These are phyloP conservation scores for Apiospora rasikravindrae DNA, from an alignment of 2,329 filamentous ascomycete species.

Conservation along the genomic window DNA sequence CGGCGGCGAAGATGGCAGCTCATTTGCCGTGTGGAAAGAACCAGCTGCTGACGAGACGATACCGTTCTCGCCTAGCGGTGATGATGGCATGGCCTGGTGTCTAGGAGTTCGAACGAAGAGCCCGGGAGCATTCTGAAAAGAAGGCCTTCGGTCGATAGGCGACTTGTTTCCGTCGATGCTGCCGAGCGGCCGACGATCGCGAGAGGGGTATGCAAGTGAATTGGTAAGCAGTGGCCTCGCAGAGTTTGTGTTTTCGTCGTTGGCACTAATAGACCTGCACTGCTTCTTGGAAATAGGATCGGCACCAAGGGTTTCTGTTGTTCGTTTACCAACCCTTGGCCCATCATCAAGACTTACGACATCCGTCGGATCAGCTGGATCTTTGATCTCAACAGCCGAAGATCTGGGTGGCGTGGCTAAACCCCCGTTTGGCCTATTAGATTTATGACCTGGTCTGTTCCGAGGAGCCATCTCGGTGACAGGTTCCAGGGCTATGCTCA, in stretches of 20 bases:
- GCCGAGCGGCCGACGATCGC: background rate
- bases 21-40: conserved; percentile 23
- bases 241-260: background rate
- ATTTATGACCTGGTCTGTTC: background rate
- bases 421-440: background rate
- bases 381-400: background rate
- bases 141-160: background rate
- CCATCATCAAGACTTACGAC: background rate
- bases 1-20: conserved; percentile 26
- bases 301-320: background rate
- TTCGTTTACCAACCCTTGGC: background rate
- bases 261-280: background rate
- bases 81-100: background rate
- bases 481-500: too few species aligned
- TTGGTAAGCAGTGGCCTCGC: background rate
- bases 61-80: background rate
- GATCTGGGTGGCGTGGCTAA: background rate
- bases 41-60: background rate
- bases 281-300: background rate
- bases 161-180: background rate
- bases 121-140: background rate
- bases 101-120: background rate
- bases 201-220: background rate
- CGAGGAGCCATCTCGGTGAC: accelerated
- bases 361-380: background rate